These are phyloP conservation scores for Aspergillus ochraceus DNA, from an alignment of 2,329 filamentous ascomycete species.

Conservation along the genomic window DNA sequence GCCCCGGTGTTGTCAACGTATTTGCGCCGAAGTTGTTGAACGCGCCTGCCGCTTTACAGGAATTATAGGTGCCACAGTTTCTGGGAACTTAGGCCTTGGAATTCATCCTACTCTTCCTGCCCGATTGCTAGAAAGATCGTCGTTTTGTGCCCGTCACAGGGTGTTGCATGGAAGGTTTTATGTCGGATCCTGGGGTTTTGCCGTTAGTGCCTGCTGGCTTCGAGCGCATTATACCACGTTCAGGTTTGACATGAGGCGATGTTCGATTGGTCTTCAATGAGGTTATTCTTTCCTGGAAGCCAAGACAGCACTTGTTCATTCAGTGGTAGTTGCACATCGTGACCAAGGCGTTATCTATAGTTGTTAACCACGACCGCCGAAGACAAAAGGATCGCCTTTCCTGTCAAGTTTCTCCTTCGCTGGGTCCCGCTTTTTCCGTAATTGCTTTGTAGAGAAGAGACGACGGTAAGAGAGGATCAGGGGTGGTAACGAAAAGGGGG, in stretches of 20 bases:
- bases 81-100: neutral
- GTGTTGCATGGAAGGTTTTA: neutral
- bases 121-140: neutral
- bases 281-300: neutral
- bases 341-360: neutral
- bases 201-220: neutral
- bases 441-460: neutral
- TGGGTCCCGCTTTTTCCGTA: neutral
- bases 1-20: neutral
- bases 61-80: neutral
- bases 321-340: neutral
- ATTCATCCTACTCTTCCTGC: neutral
- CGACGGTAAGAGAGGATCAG: neutral
- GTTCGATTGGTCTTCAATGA: neutral
- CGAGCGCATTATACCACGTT: neutral
- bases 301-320: neutral
- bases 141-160: neutral
- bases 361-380: no score
- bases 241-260: neutral
- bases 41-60: neutral
- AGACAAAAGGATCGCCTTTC: neutral
- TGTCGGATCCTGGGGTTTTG: neutral
- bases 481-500: neutral
- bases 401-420: neutral
- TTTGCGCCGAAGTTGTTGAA: neutral